Evolutionary conservation across 2,329 filamentous ascomycete genomes (phyloP), one percentile per base, ranked within the genome.

Genomic region (Alternaria consortialis): DNA sequence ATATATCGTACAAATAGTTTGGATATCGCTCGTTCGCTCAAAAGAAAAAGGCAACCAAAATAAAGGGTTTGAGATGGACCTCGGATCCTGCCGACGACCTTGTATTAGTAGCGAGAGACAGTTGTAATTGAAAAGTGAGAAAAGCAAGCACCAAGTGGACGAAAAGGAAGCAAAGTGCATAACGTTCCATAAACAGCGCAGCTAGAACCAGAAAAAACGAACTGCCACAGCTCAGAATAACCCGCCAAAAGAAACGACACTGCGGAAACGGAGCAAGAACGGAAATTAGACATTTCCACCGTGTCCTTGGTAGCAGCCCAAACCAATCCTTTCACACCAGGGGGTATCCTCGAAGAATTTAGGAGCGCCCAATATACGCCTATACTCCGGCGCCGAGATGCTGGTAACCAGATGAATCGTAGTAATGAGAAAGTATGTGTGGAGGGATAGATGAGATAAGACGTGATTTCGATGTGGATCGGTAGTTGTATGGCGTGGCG

Each of bases 41-140:
- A n/a, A n/a, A n/a, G 25, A 29, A 31, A 46, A n/a, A 20, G 29
- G n/a, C 25, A 47, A 5, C 12, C 47, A 37, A 23, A 54, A 32
- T 34, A 50, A 20, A 44, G 36, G 23, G 34, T 23, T 27, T 47
- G 23, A 43, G 17, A 51, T n/a, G 44, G 36, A 31, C 37, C 36
- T 53, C 56, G 48, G 48, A 29, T 46, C 58, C 44, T 40, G 25
- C 46, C 46, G 46, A 48, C 5, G 13, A 48, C 23, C 46, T 34
- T 43, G 36, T 60, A 60, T 60, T 60, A 60, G 53, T 42, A 58
- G 40, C 42, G 57, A 60, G 53, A 60, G 57, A 56, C 44, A 23
- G 20, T 20, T 20, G 20, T 20, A 20, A 20, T 29, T 8, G 27
- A 29, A 8, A 29, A 29, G 27, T 25, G 32, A 39, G 7, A 17